Percentiles rank a stretch among this genome's conserved stretches.
phyloP scores from a whole-genome alignment of 305 asterid genomes.

The Solanum hybrid region DNA sequence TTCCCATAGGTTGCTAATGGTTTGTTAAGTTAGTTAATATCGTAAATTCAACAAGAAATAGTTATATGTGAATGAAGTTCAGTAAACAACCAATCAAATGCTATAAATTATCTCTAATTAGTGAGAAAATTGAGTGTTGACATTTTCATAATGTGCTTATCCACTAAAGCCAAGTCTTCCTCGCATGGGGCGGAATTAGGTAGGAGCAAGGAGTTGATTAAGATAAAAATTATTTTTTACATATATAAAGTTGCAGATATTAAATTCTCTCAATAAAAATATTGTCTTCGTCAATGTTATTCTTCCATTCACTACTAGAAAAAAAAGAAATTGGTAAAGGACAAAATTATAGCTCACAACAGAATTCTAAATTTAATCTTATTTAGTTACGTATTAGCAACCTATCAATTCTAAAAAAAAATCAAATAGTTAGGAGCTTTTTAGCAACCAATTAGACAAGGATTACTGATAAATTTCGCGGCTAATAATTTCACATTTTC shows the following conservation, averaged over 20 bases:
- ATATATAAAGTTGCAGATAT: not conserved
- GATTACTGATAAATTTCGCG: not conserved
- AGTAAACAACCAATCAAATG: not conserved
- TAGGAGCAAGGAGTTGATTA: not conserved
- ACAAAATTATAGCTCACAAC: not conserved
- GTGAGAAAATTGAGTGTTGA: slow-evolving; percentile 1
- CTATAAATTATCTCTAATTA: not conserved
- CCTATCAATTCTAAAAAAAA: not conserved
- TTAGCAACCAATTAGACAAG: not conserved
- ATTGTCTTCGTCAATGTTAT: not conserved
- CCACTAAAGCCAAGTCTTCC: not conserved
- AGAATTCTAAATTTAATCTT: not conserved
- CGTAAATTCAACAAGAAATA: not conserved
- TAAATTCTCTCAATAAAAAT: not conserved
- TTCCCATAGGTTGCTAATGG: not conserved
- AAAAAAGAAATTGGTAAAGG: not conserved
- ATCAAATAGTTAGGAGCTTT: not conserved
- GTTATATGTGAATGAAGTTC: not conserved
- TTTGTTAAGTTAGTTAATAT: not conserved
- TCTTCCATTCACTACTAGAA: not conserved
- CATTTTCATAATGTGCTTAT: not conserved
- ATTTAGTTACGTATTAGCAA: not conserved
- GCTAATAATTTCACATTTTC: not conserved
- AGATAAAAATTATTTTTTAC: not conserved
- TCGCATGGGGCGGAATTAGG: not conserved